These are phyloP conservation scores for Cinchona pubescens DNA, from an alignment of 257 asterid species.

Conservation along the genomic window DNA sequence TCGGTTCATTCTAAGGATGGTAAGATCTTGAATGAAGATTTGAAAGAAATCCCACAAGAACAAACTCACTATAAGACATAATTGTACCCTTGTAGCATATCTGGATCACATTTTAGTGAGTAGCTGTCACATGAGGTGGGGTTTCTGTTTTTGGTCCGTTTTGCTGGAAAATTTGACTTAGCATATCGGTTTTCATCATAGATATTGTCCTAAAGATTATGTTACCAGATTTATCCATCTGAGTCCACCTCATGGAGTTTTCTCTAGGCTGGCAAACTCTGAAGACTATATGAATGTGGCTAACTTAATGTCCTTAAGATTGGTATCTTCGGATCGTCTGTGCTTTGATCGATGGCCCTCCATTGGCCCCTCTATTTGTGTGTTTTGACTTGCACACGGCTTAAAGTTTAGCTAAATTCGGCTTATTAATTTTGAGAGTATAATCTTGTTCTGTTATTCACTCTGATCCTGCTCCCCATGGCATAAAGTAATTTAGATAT, in stretches of 20 bases:
- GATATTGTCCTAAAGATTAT: conserved; percentile 36
- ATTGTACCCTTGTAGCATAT: conserved; percentile 39
- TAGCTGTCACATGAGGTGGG: conserved; percentile 56
- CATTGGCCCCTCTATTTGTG: conserved; percentile 7
- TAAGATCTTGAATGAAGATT: conserved; percentile 32
- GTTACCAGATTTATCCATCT: conserved; percentile 34
- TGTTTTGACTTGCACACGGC: conserved; percentile 2
- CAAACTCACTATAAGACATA: conserved; percentile 52
- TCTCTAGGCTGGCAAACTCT: conserved; percentile 51
- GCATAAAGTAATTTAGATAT: neutral
- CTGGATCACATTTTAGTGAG: conserved; percentile 43
- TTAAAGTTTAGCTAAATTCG: neutral
- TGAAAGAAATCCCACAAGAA: conserved; percentile 30
- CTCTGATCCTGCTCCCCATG: neutral
- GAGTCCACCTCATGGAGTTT: conserved; percentile 16
- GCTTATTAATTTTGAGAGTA: neutral
- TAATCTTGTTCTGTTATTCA: neutral
- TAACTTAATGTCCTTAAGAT: conserved; percentile 17
- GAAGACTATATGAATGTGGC: conserved; percentile 18
- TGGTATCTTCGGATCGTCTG: too few relatives aligned
- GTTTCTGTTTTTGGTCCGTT: conserved; percentile 39
- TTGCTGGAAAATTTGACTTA: conserved; percentile 29
- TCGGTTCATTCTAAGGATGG: conserved; percentile 46
- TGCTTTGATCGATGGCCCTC: conserved; percentile 11
- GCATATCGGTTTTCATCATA: conserved; percentile 33